Percentiles rank a stretch among this genome's conserved stretches.
Conservation (phyloP, 2,329 filamentous ascomycete genomes). For the Saccharata proteae region DNA sequence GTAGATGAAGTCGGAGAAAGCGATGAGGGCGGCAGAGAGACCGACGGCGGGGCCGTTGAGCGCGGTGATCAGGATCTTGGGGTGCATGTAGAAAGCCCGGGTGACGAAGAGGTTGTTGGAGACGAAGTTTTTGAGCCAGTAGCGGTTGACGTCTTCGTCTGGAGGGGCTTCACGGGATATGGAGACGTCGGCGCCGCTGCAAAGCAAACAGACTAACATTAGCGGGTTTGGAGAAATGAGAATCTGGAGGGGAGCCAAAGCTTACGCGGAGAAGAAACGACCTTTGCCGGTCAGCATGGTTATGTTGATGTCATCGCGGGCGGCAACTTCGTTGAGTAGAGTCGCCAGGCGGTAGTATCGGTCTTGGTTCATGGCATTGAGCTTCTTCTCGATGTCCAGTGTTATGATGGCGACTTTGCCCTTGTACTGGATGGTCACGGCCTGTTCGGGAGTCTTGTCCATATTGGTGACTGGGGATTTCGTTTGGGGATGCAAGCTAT, state of each 20-base stretch:
- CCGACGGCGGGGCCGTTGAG: slow-evolving; percentile 89
- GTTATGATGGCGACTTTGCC: slow-evolving; percentile 73
- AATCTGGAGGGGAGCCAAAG: slow-evolving; percentile 17
- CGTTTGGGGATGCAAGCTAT: slow-evolving; percentile 22
- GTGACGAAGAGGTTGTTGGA: slow-evolving; percentile 82
- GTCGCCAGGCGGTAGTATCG: slow-evolving; percentile 69
- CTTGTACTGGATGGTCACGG: slow-evolving; percentile 48
- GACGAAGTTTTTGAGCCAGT: slow-evolving; percentile 61
- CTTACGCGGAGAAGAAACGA: slow-evolving; percentile 79
- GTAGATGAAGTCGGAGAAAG: slow-evolving; percentile 88
- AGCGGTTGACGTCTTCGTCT: slow-evolving; percentile 27
- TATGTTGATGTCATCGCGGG: slow-evolving; percentile 66
- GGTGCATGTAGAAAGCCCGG: slow-evolving; percentile 81
- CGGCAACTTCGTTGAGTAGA: slow-evolving; percentile 64
- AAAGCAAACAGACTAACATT: background rate
- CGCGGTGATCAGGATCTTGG: slow-evolving; percentile 82
- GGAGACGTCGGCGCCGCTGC: slow-evolving; percentile 68
- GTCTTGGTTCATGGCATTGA: slow-evolving; percentile 64
- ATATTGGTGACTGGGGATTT: too few relatives aligned
- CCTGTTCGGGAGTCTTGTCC: slow-evolving; percentile 29
- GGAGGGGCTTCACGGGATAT: slow-evolving; percentile 33
- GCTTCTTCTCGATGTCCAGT: slow-evolving; percentile 72
- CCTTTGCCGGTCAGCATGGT: slow-evolving; percentile 78
- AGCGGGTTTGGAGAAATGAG: background rate
- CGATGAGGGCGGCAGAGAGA: slow-evolving; percentile 70